Evolutionary conservation across 257 asterid species (phyloP).

Genomic region (Jasminum sambac): DNA sequence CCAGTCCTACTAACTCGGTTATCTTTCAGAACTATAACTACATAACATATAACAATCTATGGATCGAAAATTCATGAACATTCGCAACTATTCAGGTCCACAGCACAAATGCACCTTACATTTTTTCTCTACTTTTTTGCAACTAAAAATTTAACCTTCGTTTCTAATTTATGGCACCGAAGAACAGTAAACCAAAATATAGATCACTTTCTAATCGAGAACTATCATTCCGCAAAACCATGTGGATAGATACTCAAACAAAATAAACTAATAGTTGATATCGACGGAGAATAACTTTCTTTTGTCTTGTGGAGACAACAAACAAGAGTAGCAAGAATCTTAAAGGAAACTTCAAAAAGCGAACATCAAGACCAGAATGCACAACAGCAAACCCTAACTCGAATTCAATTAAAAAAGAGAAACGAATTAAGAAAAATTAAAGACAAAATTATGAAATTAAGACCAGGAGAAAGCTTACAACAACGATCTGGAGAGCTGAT

Average conservation of each 20-base stretch:
- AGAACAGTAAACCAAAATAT: constrained; percentile 1
- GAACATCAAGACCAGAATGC: constrained; percentile 18
- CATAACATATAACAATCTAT: not conserved
- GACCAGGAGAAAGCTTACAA: constrained; percentile 29
- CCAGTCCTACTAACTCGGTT: not conserved
- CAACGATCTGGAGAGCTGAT: constrained; percentile 33
- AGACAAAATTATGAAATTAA: not conserved
- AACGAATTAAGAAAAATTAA: not conserved
- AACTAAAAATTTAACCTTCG: not conserved
- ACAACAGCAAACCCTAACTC: constrained; percentile 20
- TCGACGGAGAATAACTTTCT: not conserved
- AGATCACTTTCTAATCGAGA: constrained; percentile 15
- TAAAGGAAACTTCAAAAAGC: constrained; percentile 9
- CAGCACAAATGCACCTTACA: constrained; percentile 6
- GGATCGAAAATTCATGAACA: constrained; percentile 6
- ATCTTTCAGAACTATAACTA: constrained; percentile 8
- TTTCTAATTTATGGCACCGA: not conserved
- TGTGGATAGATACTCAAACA: constrained; percentile 1
- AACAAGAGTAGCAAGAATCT: not conserved
- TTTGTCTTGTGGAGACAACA: not conserved
- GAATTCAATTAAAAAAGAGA: constrained; percentile 18
- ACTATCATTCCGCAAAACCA: constrained; percentile 12
- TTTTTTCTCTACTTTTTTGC: not conserved
- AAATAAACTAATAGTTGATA: not conserved
- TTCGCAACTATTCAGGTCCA: not conserved